phyloP scores from a whole-genome alignment of 805 yeast species.

The Lachancea sp. region DNA sequence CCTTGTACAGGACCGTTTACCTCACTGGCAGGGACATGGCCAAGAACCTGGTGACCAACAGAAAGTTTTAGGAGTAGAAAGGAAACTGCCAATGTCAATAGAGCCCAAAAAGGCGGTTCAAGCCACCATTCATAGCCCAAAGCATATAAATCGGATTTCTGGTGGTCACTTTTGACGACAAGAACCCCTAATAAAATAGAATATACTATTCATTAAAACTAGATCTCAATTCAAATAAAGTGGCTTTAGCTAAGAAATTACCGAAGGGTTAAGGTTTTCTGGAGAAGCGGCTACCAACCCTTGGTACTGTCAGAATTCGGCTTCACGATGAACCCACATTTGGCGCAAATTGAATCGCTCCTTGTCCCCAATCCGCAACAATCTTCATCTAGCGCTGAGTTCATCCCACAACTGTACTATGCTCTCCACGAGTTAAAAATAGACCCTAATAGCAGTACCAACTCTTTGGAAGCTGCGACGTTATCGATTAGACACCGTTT shows the following conservation, averaged over 20 bases:
- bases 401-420: slow-evolving; percentile 31
- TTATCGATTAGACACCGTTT: slow-evolving; percentile 30
- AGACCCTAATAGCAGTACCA: slow-evolving; percentile 29
- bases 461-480: slow-evolving; percentile 28
- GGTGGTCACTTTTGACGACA: too few species aligned
- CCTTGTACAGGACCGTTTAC: slow-evolving; percentile 61
- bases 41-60: slow-evolving; percentile 50
- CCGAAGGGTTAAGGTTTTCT: too few species aligned
- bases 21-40: slow-evolving; percentile 77
- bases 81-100: background rate
- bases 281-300: too few species aligned
- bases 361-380: slow-evolving; percentile 3
- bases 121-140: too few species aligned
- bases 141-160: too few species aligned
- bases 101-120: too few species aligned
- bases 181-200: too few species aligned
- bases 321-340: slow-evolving; percentile 2
- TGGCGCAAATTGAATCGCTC: slow-evolving; percentile 6
- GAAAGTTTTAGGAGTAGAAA: slow-evolving; percentile 51
- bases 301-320: too few species aligned
- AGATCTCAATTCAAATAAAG: too few species aligned
- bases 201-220: too few species aligned
- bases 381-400: slow-evolving; percentile 17
- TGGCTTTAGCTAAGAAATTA: too few species aligned
- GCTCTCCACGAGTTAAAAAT: slow-evolving; percentile 29